phyloP scores from a whole-genome alignment of 768 basidiomycete species.

The Clitopilus passeckerianus region DNA sequence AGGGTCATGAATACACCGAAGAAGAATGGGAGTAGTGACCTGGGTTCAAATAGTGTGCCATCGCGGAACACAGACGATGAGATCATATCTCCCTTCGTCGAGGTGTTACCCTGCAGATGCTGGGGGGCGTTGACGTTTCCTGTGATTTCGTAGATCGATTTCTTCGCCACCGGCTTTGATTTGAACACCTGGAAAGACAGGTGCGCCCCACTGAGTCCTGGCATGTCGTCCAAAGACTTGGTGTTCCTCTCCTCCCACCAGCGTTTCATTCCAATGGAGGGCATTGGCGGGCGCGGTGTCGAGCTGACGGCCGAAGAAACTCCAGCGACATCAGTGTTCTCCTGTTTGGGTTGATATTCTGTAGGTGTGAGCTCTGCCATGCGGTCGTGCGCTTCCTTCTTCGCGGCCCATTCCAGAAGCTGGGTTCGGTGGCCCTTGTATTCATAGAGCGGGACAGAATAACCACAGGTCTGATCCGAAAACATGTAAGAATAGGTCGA shows the following conservation, averaged over 20 bases:
- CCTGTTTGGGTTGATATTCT: slow-evolving; percentile 6
- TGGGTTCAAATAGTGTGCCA: not conserved
- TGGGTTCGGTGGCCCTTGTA: slow-evolving; percentile 52
- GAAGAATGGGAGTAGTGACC: slow-evolving; percentile 3
- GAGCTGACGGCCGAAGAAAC: slow-evolving; percentile 11
- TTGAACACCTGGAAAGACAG: slow-evolving; percentile 9
- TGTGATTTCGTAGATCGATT: not conserved
- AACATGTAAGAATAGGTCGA: not conserved
- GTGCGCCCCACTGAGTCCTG: slow-evolving; percentile 32
- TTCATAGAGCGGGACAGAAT: slow-evolving; percentile 54
- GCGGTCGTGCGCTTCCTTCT: slow-evolving; percentile 38
- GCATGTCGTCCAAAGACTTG: slow-evolving; percentile 52
- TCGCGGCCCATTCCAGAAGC: slow-evolving; percentile 39
- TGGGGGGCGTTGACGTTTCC: not conserved
- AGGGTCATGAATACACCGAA: slow-evolving; percentile 4
- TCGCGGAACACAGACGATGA: not conserved
- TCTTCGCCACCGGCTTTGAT: not conserved
- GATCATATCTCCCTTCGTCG: not conserved
- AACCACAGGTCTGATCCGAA: slow-evolving; percentile 56
- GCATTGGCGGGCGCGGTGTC: slow-evolving; percentile 6
- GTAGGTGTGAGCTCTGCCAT: slow-evolving; percentile 7
- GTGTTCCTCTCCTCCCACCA: slow-evolving; percentile 53
- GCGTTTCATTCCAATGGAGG: slow-evolving; percentile 40
- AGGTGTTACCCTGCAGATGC: not conserved
- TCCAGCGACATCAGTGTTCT: not conserved